These are phyloP conservation scores for Leptographium flavum DNA, from an alignment of 2,329 filamentous ascomycete species.

Conservation along the genomic window DNA sequence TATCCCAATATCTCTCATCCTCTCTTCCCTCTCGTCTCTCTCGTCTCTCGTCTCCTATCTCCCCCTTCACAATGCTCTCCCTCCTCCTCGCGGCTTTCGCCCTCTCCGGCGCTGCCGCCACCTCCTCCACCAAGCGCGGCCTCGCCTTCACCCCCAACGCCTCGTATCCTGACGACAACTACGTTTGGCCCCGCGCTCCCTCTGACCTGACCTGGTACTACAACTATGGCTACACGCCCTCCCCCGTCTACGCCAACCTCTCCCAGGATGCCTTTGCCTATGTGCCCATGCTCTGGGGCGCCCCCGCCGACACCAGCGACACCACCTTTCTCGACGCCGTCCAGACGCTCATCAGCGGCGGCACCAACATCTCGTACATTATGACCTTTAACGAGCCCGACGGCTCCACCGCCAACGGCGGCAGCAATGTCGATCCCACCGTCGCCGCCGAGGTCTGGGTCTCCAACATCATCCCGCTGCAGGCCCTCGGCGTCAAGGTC, in stretches of 20 bases:
- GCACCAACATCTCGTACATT: conserved; percentile 49
- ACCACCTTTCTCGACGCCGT: conserved; percentile 49
- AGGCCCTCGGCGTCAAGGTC: conserved; percentile 47
- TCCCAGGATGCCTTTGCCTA: conserved; percentile 50
- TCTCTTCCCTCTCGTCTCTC: neutral
- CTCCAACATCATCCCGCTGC: conserved; percentile 55
- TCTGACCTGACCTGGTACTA: conserved; percentile 71
- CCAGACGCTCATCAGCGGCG: conserved; percentile 33
- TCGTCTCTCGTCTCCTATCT: neutral
- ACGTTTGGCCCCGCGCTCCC: conserved; percentile 42
- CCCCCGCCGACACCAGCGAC: conserved; percentile 29
- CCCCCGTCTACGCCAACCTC: conserved; percentile 31
- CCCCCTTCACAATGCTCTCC: neutral
- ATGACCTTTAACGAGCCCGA: conserved; percentile 76
- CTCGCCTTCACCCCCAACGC: conserved; percentile 52
- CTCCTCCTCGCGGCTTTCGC: neutral
- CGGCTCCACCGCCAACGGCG: conserved; percentile 37
- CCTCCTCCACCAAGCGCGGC: conserved; percentile 48
- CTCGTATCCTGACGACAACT: conserved; percentile 44
- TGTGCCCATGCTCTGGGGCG: conserved; percentile 70
- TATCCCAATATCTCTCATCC: neutral
- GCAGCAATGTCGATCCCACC: conserved; percentile 44
- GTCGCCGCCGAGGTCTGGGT: conserved; percentile 57
- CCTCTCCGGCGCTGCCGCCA: conserved; percentile 8
- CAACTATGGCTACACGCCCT: conserved; percentile 53